phyloP scores from a whole-genome alignment of 2,329 filamentous ascomycete species.

The Cercospora zeae-maydis region DNA sequence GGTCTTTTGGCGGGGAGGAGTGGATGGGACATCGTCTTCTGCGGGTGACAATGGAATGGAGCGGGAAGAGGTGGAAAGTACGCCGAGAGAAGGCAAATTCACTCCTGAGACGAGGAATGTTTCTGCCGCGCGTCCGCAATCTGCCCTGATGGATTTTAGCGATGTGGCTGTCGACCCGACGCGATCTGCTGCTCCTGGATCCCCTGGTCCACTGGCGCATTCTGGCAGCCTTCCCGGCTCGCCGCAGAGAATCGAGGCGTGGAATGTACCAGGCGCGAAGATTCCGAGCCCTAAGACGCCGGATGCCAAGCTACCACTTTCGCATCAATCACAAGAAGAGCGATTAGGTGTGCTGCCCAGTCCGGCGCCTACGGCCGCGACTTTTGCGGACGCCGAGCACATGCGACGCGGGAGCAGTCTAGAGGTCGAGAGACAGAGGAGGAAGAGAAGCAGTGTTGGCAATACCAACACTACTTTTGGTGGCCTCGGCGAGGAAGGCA shows the following conservation, averaged over 20 bases:
- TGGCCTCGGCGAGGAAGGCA: neutral
- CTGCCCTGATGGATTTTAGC: conserved; percentile 17
- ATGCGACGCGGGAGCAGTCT: conserved; percentile 1
- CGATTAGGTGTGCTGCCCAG: conserved; percentile 32
- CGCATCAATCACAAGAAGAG: conserved; percentile 5
- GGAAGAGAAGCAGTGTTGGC: neutral
- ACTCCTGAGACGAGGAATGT: neutral
- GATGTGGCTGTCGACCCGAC: conserved; percentile 16
- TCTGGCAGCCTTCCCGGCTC: neutral
- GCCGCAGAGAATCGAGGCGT: conserved; percentile 23
- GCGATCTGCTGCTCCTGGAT: neutral
- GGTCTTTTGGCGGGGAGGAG: conserved; percentile 4
- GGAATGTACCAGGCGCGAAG: conserved; percentile 27
- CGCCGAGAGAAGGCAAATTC: neutral
- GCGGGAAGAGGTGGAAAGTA: neutral
- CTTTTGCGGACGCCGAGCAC: conserved; percentile 19
- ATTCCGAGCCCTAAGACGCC: conserved; percentile 19
- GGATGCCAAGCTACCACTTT: neutral
- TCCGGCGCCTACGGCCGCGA: conserved; percentile 26
- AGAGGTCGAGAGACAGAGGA: neutral
- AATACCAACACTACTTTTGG: neutral
- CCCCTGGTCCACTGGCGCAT: neutral
- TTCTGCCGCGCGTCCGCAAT: neutral
- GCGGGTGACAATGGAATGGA: neutral
- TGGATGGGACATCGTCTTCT: neutral